Percentiles rank a stretch among this genome's conserved stretches.
Evolutionary conservation across 495 filamentous ascomycete species (phyloP).

Genomic region (Bacidia gigantensis): DNA sequence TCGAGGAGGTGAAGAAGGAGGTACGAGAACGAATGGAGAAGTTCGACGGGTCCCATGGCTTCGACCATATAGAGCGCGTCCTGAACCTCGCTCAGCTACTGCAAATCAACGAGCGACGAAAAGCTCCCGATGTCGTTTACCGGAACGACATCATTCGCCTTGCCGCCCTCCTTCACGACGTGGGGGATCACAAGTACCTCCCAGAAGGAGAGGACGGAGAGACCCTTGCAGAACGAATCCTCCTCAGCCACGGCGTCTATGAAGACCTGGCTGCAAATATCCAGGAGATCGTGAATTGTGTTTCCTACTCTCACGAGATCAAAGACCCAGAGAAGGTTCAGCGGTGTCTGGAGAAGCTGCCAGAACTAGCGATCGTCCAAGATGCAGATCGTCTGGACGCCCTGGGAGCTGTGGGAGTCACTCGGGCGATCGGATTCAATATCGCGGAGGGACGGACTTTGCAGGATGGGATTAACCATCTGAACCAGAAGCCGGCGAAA

Average conservation of each 20-base stretch:
- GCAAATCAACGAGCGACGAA: slow-evolving; percentile 29
- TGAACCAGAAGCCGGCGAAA: slow-evolving; percentile 63
- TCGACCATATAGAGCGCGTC: slow-evolving; percentile 67
- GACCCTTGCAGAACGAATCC: slow-evolving; percentile 41
- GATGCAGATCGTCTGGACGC: slow-evolving; percentile 87
- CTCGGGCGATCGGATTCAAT: slow-evolving; percentile 60
- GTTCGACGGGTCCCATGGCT: slow-evolving; percentile 78
- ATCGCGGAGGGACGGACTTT: slow-evolving; percentile 41
- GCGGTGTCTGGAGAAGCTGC: slow-evolving; percentile 40
- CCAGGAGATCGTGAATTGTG: slow-evolving; percentile 53
- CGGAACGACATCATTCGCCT: slow-evolving; percentile 51
- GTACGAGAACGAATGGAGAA: too few species aligned
- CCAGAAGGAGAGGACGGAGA: slow-evolving; percentile 34
- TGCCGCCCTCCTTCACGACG: slow-evolving; percentile 70
- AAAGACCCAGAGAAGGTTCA: slow-evolving; percentile 40
- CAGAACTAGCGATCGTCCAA: slow-evolving; percentile 74
- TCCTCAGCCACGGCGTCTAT: slow-evolving; percentile 41
- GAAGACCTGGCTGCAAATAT: slow-evolving; percentile 45
- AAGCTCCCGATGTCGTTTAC: slow-evolving; percentile 23
- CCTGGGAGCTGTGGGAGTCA: slow-evolving; percentile 73
- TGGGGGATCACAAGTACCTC: slow-evolving; percentile 75
- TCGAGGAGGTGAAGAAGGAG: too few species aligned
- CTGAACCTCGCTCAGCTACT: slow-evolving; percentile 49
- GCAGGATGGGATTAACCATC: slow-evolving; percentile 52
- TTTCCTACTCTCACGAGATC: slow-evolving; percentile 65